Evolutionary conservation across 192 early-diverging fungal species (phyloP).

Genomic region (Powellomyces hirtus): DNA sequence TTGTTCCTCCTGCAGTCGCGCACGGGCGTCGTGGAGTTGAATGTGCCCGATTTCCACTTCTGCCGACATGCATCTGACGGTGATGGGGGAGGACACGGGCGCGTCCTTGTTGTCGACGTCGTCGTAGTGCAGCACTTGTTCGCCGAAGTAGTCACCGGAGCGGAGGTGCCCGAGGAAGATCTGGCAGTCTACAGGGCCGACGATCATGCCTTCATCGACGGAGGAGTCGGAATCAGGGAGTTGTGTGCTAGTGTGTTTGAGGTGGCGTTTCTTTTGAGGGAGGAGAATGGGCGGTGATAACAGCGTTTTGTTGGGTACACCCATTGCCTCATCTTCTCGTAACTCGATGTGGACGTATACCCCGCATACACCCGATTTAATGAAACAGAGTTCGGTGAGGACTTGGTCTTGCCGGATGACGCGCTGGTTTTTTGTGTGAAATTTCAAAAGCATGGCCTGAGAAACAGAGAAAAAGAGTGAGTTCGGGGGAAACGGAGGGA

Average conservation of each 20-base stretch:
- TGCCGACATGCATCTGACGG: background rate
- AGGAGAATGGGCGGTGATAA: too few species aligned
- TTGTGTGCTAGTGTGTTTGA: too few species aligned
- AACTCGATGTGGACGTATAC: background rate
- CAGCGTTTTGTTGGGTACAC: background rate
- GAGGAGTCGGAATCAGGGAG: too few species aligned
- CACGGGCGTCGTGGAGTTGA: background rate
- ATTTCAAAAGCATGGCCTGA: slow-evolving; percentile 12
- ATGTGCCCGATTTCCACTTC: background rate
- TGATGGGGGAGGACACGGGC: background rate
- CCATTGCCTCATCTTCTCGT: background rate
- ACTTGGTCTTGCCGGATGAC: background rate
- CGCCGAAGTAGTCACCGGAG: slow-evolving; percentile 35
- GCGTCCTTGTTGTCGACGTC: background rate
- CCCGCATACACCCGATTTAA: background rate
- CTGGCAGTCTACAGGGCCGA: background rate
- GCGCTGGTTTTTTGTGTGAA: background rate
- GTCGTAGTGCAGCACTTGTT: background rate
- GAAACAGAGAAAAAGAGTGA: background rate
- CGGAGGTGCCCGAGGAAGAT: slow-evolving; percentile 11
- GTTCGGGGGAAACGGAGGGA: background rate
- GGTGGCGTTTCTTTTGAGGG: too few species aligned
- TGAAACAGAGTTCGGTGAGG: background rate
- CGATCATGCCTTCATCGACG: background rate
- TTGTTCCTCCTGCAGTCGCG: background rate